These are phyloP conservation scores for Suhomyces choctaworum DNA, from an alignment of 1,139 yeast species.

Conservation along the genomic window DNA sequence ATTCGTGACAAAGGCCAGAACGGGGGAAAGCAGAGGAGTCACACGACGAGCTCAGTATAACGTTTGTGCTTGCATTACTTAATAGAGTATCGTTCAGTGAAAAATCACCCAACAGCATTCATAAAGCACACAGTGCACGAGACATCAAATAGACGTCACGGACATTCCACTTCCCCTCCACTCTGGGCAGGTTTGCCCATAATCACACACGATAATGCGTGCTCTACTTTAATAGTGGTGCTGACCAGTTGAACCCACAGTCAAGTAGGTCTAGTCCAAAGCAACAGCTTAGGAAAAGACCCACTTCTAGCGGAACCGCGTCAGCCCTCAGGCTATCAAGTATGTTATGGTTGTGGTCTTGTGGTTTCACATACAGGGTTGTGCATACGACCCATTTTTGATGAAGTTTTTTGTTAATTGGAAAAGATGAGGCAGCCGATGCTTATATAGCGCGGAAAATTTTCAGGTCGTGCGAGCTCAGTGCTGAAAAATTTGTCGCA, in stretches of 20 bases:
- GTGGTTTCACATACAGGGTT: slow-evolving; percentile 60
- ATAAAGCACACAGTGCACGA: no score
- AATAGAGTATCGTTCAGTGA: no score
- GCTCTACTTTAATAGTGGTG: slow-evolving; percentile 21
- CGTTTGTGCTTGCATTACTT: no score
- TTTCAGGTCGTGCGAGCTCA: slow-evolving; percentile 15
- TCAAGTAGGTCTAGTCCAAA: slow-evolving; percentile 19
- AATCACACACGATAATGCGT: background rate
- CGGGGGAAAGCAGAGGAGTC: no score
- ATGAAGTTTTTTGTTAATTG: slow-evolving; percentile 30
- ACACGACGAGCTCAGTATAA: no score
- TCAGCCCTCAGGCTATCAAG: slow-evolving; percentile 27
- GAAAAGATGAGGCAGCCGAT: background rate
- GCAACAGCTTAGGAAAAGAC: background rate
- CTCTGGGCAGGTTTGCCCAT: no score
- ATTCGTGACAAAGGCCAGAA: background rate
- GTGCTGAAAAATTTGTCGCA: slow-evolving; percentile 11
- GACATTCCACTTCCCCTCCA: no score
- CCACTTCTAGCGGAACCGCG: slow-evolving; percentile 24
- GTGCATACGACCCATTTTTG: slow-evolving; percentile 81
- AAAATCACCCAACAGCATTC: no score
- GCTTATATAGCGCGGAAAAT: slow-evolving; percentile 15
- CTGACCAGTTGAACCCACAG: slow-evolving; percentile 22
- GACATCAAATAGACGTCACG: no score
- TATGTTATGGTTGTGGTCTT: slow-evolving; percentile 13